Base-by-base conservation (phyloP, 2,329 filamentous ascomycete genomes). In the Fusarium bulbicola region DNA sequence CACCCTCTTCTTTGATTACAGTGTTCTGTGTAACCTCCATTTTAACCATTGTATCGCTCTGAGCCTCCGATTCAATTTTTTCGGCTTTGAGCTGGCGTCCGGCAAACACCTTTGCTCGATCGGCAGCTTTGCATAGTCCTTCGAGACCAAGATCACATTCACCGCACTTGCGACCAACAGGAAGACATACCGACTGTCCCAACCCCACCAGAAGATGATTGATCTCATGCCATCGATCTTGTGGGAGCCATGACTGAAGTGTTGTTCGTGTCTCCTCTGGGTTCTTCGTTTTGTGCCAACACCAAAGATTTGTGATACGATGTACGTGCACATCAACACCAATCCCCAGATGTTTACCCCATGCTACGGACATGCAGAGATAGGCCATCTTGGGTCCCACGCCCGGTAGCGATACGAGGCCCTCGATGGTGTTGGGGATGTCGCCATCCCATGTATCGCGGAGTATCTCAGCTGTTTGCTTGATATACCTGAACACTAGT, bases 311-410 rank as follows among this genome's bases (percentile, higher is more conserved):
- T 58, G 94, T 95, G 82, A 98, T 97, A 62, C 95, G 92, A 83
- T 97, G 95, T 7, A 98, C 95, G 82, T 98, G 95, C 10, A 97
- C 95, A 81, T 98, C 95, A 54, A 98, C 95, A 32, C 95, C 95
- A 73, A 98, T 97, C 13, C 95, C 95, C 28, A 67, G 24, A 50
- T 66, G 53, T 34, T 78, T 90, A 86, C 84, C 82, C 89, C 89
- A 90, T 87, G 78, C 93, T 1, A 92, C 92, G 52, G 91, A 92
- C 85, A 97, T 89, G 80, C 93, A 95, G 28, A 98, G 88, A 81
- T 96, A 95, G 18, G 92, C 95, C 95, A 98, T 98, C 84, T 98
- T 98, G 36, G 95, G 95, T 0, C 95, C 95, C 2, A 98, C 95
- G 10, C 95, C 95, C 0, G 95, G 95, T 0, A 97, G 87, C 4